These are phyloP conservation scores for Curvularia lunata DNA, from an alignment of 2,329 filamentous ascomycete genomes.

Conservation along the genomic window DNA sequence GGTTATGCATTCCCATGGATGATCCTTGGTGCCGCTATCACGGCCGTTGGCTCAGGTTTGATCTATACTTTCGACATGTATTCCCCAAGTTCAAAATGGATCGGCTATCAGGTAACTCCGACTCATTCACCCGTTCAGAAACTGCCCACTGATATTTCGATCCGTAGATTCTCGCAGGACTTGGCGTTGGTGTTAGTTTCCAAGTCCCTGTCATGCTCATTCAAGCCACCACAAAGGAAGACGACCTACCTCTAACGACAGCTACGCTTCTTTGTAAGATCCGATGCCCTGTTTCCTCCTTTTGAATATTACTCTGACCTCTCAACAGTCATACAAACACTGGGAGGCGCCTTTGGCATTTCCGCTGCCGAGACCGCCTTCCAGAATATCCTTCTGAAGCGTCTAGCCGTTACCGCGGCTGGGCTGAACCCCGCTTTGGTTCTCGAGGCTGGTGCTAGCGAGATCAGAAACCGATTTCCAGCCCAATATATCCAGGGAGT, in stretches of 20 bases:
- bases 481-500: neutral
- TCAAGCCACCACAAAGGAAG: constrained; percentile 43
- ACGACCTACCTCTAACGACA: constrained; percentile 47
- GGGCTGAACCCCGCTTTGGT: constrained; percentile 27
- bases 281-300: accelerated
- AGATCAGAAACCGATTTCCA: neutral
- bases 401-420: constrained; percentile 42
- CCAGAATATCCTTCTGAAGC: constrained; percentile 45
- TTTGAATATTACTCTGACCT: neutral
- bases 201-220: constrained; percentile 44
- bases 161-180: constrained; percentile 49
- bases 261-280: constrained; percentile 49
- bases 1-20: constrained; percentile 49
- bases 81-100: constrained; percentile 50
- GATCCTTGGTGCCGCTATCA: constrained; percentile 38
- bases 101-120: constrained; percentile 49
- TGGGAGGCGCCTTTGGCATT: constrained; percentile 52
- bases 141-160: neutral
- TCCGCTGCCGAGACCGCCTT: constrained; percentile 52
- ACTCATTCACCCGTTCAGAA: accelerated
- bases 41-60: constrained; percentile 50
- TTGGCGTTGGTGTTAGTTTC: constrained; percentile 42
- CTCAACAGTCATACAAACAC: constrained; percentile 30
- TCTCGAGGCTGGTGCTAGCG: constrained; percentile 47
- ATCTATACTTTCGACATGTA: constrained; percentile 51